Evolutionary conservation across 2,329 filamentous ascomycete species (phyloP).

Genomic region (Penicillium nordicum): DNA sequence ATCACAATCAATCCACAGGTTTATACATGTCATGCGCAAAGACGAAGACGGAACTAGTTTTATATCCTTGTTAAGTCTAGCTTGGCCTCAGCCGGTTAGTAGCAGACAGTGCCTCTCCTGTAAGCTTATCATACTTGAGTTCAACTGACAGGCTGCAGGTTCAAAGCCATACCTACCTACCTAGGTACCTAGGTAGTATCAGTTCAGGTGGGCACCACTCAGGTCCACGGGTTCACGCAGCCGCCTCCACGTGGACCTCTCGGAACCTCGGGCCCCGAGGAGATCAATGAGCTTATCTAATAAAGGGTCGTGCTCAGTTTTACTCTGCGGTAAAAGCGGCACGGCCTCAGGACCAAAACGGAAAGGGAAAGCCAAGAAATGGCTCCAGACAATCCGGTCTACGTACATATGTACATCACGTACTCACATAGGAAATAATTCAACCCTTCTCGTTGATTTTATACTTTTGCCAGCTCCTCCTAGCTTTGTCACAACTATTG

Average conservation of each 20-base stretch:
- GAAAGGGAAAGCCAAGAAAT: neutral
- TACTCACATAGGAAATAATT: neutral
- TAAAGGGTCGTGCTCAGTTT: neutral
- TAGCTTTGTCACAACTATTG: constrained; percentile 1
- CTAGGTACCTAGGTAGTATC: neutral
- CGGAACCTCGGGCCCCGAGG: neutral
- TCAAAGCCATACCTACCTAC: neutral
- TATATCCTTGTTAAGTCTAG: neutral
- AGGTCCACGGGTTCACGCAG: neutral
- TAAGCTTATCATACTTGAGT: neutral
- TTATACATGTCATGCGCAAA: neutral
- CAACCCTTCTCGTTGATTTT: neutral
- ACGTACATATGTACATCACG: neutral
- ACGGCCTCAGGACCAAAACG: neutral
- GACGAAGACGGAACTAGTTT: neutral
- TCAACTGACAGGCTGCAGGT: neutral
- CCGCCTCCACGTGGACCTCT: neutral
- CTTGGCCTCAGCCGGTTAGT: neutral
- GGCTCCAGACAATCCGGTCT: neutral
- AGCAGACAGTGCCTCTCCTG: neutral
- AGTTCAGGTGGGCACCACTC: neutral
- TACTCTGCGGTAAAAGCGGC: neutral
- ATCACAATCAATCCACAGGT: neutral
- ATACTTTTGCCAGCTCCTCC: neutral
- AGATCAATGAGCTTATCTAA: neutral